Percentiles rank a stretch among this genome's conserved stretches.
These are phyloP conservation scores for Trichoderma sp. DNA, from an alignment of 2,329 filamentous ascomycete species.

Conservation along the genomic window DNA sequence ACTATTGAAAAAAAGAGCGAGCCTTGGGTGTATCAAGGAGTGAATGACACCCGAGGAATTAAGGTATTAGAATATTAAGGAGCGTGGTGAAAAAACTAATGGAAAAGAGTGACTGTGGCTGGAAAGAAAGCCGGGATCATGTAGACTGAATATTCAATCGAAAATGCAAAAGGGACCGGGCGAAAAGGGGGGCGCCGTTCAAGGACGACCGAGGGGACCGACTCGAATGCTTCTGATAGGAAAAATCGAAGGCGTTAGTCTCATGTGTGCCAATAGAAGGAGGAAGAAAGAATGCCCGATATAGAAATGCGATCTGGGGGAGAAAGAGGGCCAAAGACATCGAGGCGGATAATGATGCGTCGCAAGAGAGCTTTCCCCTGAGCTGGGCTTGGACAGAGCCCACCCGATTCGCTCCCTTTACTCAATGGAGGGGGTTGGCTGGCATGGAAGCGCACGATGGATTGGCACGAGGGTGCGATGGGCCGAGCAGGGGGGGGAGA, in stretches of 20 bases:
- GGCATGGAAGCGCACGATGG: slow-evolving; percentile 31
- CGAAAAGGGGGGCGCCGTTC: slow-evolving; percentile 48
- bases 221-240: slow-evolving; percentile 46
- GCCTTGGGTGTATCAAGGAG: slow-evolving; percentile 33
- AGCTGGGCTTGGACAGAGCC: slow-evolving; percentile 16
- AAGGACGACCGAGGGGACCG: slow-evolving; percentile 47
- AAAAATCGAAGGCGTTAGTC: slow-evolving; percentile 41
- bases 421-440: slow-evolving; percentile 34
- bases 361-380: slow-evolving; percentile 30
- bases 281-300: slow-evolving; percentile 26
- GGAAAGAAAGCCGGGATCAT: slow-evolving; percentile 51
- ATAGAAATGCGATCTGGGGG: slow-evolving; percentile 29
- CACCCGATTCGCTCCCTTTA: slow-evolving; percentile 36
- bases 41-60: slow-evolving; percentile 45
- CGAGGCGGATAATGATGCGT: slow-evolving; percentile 25
- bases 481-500: slow-evolving; percentile 34
- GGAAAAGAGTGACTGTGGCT: slow-evolving; percentile 62
- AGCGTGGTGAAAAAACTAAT: slow-evolving; percentile 54
- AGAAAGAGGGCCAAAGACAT: slow-evolving; percentile 19
- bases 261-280: slow-evolving; percentile 9
- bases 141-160: slow-evolving; percentile 36
- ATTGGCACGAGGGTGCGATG: slow-evolving; percentile 32
- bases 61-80: slow-evolving; percentile 62
- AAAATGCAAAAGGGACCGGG: slow-evolving; percentile 44
- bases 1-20: slow-evolving; percentile 46